These are phyloP conservation scores for Micromonas commoda DNA, from an alignment of 139 green algal species.

Conservation along the genomic window DNA sequence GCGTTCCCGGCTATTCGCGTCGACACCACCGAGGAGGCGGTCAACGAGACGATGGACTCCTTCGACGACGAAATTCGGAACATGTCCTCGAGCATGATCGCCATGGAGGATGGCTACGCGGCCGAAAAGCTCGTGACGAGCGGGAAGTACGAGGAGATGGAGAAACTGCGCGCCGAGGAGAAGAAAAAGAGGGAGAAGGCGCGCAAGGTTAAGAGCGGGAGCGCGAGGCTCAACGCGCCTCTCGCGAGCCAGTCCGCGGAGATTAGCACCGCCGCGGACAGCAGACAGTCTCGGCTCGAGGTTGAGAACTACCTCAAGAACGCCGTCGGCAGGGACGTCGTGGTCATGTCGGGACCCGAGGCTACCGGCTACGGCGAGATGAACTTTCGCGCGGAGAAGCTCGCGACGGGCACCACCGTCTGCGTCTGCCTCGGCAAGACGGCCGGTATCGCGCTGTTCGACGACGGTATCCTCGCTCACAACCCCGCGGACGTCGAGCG, in stretches of 20 bases:
- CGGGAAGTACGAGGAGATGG: background rate
- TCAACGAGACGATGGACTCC: background rate
- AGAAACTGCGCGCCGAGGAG: background rate
- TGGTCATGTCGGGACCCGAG: conserved; percentile 26
- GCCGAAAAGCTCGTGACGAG: too few relatives aligned
- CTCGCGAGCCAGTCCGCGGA: background rate
- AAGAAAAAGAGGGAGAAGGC: background rate
- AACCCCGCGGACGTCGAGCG: conserved; percentile 11
- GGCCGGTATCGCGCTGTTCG: conserved; percentile 9
- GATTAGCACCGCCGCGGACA: background rate
- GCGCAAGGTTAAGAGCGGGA: background rate
- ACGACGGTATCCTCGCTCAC: conserved; percentile 28
- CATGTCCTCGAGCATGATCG: too few relatives aligned
- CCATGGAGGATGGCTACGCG: background rate
- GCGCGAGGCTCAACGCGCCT: background rate
- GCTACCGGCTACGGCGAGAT: conserved; percentile 33
- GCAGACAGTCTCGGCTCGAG: conserved; percentile 1
- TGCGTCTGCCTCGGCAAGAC: background rate
- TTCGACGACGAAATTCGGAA: background rate
- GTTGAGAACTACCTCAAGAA: conserved; percentile 24
- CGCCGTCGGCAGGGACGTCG: conserved; percentile 22
- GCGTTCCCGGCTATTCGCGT: conserved; percentile 19
- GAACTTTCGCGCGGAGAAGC: background rate
- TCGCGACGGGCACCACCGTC: background rate
- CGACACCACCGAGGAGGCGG: background rate